These are phyloP conservation scores for Fusarium scirpi DNA, from an alignment of 2,329 filamentous ascomycete species.

Conservation along the genomic window DNA sequence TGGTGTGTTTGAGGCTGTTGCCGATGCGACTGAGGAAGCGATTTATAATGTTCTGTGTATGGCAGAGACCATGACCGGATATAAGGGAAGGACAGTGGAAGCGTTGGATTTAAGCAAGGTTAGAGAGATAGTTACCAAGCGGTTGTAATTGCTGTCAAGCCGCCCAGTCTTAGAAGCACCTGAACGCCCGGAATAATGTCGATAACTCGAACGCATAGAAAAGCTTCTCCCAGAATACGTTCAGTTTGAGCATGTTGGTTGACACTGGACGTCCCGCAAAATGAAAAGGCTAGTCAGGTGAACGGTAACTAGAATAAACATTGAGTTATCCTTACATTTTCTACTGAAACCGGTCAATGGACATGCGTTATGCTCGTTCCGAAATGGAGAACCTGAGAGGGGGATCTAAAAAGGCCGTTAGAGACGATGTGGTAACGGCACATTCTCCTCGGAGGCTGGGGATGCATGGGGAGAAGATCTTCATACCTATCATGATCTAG, in stretches of 20 bases:
- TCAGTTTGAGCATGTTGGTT: no score
- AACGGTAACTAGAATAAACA: not conserved
- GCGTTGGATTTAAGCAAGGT: conserved; percentile 62
- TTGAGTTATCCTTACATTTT: no score
- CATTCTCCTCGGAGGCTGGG: not conserved
- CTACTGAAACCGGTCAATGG: not conserved
- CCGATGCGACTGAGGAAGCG: conserved; percentile 73
- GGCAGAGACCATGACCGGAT: conserved; percentile 68
- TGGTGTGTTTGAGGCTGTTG: conserved; percentile 69
- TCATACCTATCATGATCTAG: not conserved
- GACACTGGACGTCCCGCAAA: not conserved
- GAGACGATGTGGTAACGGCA: not conserved
- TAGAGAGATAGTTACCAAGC: conserved; percentile 58
- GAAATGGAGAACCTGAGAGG: no score
- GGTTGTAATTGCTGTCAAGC: not conserved
- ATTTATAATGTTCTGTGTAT: conserved; percentile 74
- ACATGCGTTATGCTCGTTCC: not conserved
- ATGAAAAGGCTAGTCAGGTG: no score
- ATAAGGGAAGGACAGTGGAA: conserved; percentile 61
- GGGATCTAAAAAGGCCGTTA: not conserved
- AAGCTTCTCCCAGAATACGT: not conserved
- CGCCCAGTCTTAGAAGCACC: not conserved
- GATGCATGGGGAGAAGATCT: not conserved
- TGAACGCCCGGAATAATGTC: no score
- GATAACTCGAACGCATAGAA: not conserved